Conservation (phyloP, 495 filamentous ascomycete species). For the Penicillium pancosmium region DNA sequence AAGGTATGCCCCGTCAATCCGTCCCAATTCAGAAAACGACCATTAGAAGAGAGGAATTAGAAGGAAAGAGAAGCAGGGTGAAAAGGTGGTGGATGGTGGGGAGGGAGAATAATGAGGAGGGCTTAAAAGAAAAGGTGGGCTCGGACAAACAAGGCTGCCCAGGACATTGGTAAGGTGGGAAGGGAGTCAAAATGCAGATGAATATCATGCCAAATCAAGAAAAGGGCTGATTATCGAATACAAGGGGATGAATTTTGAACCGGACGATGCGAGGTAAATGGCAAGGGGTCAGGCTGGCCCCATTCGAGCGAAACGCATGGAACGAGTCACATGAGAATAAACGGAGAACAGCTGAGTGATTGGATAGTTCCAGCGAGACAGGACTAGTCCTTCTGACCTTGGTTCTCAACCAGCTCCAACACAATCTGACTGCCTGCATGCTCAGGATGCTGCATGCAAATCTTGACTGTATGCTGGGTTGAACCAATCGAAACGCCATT, state of each 20-base stretch:
- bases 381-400: slow-evolving; percentile 75
- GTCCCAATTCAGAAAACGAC: not conserved
- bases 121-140: slow-evolving; percentile 10
- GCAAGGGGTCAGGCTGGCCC: not conserved
- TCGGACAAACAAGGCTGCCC: not conserved
- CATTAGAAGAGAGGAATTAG: not conserved
- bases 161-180: not conserved
- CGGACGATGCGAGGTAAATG: not conserved
- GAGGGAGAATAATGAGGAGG: slow-evolving; percentile 1
- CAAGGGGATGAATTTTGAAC: not conserved
- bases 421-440: slow-evolving; percentile 79
- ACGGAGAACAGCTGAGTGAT: not conserved
- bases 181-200: not conserved
- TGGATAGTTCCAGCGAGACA: not conserved
- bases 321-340: not conserved
- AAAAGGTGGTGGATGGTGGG: not conserved
- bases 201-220: slow-evolving; percentile 3
- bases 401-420: slow-evolving; percentile 90
- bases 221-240: not conserved
- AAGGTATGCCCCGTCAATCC: slow-evolving; percentile 3
- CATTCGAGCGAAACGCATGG: not conserved
- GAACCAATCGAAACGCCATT: slow-evolving; percentile 35
- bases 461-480: slow-evolving; percentile 71
- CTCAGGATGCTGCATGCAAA: slow-evolving; percentile 94
- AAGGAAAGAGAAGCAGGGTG: slow-evolving; percentile 1